These are phyloP conservation scores for Saccharomyces hybrid DNA, from an alignment of 1,139 yeast genomes.

Conservation along the genomic window DNA sequence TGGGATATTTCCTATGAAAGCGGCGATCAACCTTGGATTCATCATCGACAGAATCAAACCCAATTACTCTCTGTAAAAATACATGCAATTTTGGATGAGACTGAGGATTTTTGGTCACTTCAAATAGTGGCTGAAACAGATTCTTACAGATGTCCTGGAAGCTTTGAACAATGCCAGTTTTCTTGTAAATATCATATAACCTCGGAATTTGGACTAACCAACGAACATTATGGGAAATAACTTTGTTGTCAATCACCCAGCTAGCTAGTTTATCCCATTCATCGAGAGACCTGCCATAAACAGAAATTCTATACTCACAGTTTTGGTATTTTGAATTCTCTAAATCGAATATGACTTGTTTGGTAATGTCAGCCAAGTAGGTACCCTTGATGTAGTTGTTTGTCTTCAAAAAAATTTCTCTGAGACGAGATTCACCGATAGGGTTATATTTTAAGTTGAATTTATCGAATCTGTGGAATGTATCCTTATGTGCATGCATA, in stretches of 20 bases:
- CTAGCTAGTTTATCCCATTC: constrained; percentile 96
- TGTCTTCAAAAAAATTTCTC: constrained; percentile 92
- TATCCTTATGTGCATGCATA: constrained; percentile 98
- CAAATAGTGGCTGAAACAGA: constrained; percentile 83
- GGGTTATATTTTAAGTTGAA: constrained; percentile 97
- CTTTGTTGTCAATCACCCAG: constrained; percentile 91
- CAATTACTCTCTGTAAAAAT: constrained; percentile 88
- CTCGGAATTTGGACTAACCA: constrained; percentile 97
- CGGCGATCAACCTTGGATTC: constrained; percentile 87
- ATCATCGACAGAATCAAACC: constrained; percentile 97
- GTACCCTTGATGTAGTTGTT: constrained; percentile 86
- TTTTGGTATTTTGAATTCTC: constrained; percentile 94
- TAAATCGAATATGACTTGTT: constrained; percentile 87
- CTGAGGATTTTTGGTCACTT: constrained; percentile 76
- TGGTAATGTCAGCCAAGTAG: constrained; percentile 87
- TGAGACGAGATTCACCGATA: constrained; percentile 91
- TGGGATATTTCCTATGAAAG: constrained; percentile 72
- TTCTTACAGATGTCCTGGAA: constrained; percentile 76
- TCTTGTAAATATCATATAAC: constrained; percentile 80
- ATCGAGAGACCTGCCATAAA: constrained; percentile 79
- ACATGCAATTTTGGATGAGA: constrained; percentile 83
- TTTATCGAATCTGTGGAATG: constrained; percentile 96
- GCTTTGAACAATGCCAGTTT: constrained; percentile 56
- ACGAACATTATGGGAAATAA: constrained; percentile 87
- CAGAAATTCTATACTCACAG: constrained; percentile 91